Base-by-base conservation (phyloP, 179 eudicot species). In the Camellia oleifera region DNA sequence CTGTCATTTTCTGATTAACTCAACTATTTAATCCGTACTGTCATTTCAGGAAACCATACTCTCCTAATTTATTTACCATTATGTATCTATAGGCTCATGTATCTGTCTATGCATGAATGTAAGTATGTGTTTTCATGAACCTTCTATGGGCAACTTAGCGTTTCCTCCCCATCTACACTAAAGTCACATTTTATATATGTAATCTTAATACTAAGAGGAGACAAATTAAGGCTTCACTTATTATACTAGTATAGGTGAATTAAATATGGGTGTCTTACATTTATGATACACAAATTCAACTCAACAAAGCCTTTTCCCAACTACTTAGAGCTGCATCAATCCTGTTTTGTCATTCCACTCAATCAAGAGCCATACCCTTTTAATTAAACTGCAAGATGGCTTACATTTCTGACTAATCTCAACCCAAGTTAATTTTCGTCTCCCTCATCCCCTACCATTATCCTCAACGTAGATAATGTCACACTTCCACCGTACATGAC, bases 1-100 rank as follows among this genome's bases (percentile, higher is more conserved):
- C 4, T 11, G 20, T 69, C 53, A 14, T 69, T 15, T 44, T 15
- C 15, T 42, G 52, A 45, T 42, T 3, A 48, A 44, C 50, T 62
- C 70, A 63, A 46, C 57, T 18, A 77, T 50, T 64, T 46, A 62
- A 18, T 8, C 67, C 3, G 40, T 18, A 63, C 62, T 12, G 62
- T 11, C 2, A 15, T 17, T 61, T n/a, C 14, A 42, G n/a, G 54
- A 42, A 61, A 45, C 53, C 57, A 12, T 60, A 4, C 17, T n/a
- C 56, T 76, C 64, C 50, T 42, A 75, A 42, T 75, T 75, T 75
- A 5, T 23, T 60, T 42, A 58, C 65, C 44, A 48, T 71, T 18
- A 6, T n/a, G 13, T n/a, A 72, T 62, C 53, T 45, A 11, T 3
- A 45, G 63, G 58, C 54, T 66, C 54, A 7, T 17, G 5, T 45